Percentiles rank a stretch among this genome's conserved stretches.
Conservation (phyloP, 139 green algal species). For the Chlorella sp. region DNA sequence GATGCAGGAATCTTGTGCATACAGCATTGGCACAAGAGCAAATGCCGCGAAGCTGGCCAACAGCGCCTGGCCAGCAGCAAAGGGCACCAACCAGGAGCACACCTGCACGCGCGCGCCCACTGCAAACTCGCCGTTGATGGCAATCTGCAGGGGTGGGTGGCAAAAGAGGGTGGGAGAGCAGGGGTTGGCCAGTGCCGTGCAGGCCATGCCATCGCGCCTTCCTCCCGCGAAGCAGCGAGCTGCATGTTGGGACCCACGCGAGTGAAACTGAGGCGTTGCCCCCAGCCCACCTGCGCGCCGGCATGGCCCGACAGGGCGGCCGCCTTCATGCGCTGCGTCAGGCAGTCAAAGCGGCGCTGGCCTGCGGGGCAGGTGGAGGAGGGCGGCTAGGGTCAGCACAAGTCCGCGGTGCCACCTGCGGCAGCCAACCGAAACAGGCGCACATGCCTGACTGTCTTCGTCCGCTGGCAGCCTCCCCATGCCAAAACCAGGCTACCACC, state of each 20-base stretch:
- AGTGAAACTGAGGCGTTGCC: no score
- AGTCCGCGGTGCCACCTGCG: no score
- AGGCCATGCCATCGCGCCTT: not conserved
- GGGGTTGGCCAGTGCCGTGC: not conserved
- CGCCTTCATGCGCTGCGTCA: conserved; percentile 71
- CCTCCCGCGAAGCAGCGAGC: no score
- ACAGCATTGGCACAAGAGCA: no score
- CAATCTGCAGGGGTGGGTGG: conserved; percentile 51
- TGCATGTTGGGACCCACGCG: no score
- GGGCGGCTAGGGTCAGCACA: no score
- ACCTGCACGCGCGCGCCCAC: conserved; percentile 67
- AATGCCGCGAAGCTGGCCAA: not conserved
- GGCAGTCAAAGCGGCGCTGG: conserved; percentile 65
- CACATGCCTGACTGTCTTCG: no score
- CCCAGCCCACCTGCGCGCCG: conserved; percentile 43
- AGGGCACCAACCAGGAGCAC: not conserved
- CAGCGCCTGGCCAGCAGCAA: not conserved
- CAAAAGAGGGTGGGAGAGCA: not conserved
- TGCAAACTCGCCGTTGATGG: conserved; percentile 63
- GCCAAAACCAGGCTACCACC: no score
- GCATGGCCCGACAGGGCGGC: conserved; percentile 69
- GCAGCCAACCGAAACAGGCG: no score
- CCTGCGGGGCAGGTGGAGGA: not conserved
- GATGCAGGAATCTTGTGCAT: no score
- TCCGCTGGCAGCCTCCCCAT: no score